Base-by-base conservation (phyloP, 2,329 filamentous ascomycete genomes). In the Scedosporium apiospermum region DNA sequence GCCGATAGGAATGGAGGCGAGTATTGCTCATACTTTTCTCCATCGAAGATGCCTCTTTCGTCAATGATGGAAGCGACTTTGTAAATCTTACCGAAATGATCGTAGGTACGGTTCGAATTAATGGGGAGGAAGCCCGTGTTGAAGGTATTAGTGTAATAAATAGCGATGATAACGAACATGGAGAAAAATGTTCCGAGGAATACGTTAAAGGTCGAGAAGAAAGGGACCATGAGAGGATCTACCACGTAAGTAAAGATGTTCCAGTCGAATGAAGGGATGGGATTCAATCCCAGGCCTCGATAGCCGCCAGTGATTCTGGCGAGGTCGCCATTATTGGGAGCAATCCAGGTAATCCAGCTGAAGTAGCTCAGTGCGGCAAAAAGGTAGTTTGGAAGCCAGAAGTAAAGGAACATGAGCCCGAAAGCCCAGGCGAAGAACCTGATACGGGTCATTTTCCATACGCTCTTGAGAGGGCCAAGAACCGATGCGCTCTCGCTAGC, bases 271-370 rank as follows among this genome's bases (percentile, higher is more conserved):
- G 78, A 80, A 2, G 78, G 76, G 61, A 76, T 73, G 1, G 77
- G 76, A 65, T 80, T 79, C 60, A 80, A 66, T 26, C 78, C 78
- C 16, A 80, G 68, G 18, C 78, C 78, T 9, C 77, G 75, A 62
- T 76, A 75, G 65, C 76, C 74, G 38, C 78, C 78, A 1, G 75
- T 76, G 27, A 80, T 70, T 57, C 75, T 71, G 64, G 74, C 76
- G 59, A 80, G 68, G 57, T 76, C 70, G 14, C 72, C 71, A 64
- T 80, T 77, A 41, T 72, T 68, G 0, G 81, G 81, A 1, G 77
- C 73, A 63, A 85, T 84, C 82, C 82, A 85, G 14, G 77, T 78
- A 65, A 84, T 76, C 80, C 81, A 85, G 71, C 77, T 82, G 69
- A 85, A 85, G 65, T 76, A 73, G 63, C 77, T 79, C 12, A 85